Percentiles rank a stretch among this genome's conserved stretches.
Evolutionary conservation across 805 yeast species (phyloP).

Genomic region (Saitoella complicata): DNA sequence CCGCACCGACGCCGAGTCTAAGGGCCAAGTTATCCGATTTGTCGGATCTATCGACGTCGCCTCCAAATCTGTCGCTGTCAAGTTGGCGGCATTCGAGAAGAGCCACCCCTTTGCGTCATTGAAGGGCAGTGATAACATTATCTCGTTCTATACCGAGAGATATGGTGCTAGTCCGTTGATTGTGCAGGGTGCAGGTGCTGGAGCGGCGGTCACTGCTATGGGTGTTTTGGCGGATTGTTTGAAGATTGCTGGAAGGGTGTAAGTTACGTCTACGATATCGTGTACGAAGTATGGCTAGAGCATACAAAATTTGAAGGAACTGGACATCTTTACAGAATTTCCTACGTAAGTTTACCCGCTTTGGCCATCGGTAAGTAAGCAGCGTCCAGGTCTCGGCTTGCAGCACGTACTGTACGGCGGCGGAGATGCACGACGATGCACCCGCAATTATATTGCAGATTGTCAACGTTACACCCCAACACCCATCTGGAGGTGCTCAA

Average conservation of each 20-base stretch:
- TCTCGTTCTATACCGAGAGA: conserved; percentile 80
- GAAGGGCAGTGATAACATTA: conserved; percentile 91
- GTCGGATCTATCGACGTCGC: conserved; percentile 75
- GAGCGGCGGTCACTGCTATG: conserved; percentile 59
- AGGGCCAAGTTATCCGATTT: conserved; percentile 78
- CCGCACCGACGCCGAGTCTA: conserved; percentile 65
- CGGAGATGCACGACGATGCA: too few relatives aligned
- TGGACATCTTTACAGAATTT: too few relatives aligned
- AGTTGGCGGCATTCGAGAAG: conserved; percentile 65
- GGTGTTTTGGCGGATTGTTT: conserved; percentile 92
- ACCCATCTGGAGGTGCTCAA: too few relatives aligned
- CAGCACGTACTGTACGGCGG: too few relatives aligned
- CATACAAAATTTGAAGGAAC: too few relatives aligned
- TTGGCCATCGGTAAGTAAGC: too few relatives aligned
- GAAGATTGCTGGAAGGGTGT: conserved; percentile 74
- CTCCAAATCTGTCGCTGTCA: conserved; percentile 19
- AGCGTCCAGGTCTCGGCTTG: too few relatives aligned
- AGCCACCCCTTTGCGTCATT: conserved; percentile 93
- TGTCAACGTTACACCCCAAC: too few relatives aligned
- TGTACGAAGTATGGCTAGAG: too few relatives aligned
- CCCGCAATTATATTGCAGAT: too few relatives aligned
- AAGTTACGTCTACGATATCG: conserved; percentile 19
- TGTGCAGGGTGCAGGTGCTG: conserved; percentile 93
- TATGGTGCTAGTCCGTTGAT: conserved; percentile 75
- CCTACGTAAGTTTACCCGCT: too few relatives aligned